Evolutionary conservation across 768 basidiomycete species (phyloP).

Genomic region (Psilocybe cyanescens): DNA sequence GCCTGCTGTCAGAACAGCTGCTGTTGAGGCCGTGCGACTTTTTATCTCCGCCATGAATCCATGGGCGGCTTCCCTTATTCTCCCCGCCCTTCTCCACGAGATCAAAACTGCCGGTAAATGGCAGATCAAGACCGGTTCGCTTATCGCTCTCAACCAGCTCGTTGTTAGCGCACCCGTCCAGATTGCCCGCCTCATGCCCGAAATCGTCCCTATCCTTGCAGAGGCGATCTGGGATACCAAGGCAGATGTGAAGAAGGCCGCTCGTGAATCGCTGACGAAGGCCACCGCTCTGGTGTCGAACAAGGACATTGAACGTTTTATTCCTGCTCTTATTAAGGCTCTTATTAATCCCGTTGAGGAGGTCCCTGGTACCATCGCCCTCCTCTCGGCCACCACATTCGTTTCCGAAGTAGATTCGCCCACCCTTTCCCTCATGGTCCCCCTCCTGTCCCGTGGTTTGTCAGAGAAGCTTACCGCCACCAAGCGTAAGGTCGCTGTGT

Average conservation of each 20-base stretch:
- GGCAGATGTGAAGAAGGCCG: constrained; percentile 98
- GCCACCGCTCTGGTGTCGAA: constrained; percentile 94
- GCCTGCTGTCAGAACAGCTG: constrained; percentile 83
- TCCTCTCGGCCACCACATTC: constrained; percentile 98
- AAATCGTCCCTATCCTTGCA: constrained; percentile 91
- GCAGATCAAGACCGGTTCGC: constrained; percentile 92
- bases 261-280: constrained; percentile 92
- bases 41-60: constrained; percentile 83
- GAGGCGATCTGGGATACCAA: constrained; percentile 99
- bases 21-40: constrained; percentile 80
- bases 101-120: constrained; percentile 97
- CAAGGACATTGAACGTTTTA: constrained; percentile 97
- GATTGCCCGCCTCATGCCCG: constrained; percentile 88
- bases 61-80: constrained; percentile 83
- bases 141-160: constrained; percentile 84
- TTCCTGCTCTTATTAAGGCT: constrained; percentile 97
- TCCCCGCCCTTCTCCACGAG: constrained; percentile 88
- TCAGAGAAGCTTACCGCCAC: constrained; percentile 93
- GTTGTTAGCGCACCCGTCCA: constrained; percentile 82
- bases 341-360: constrained; percentile 99
- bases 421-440: constrained; percentile 97
- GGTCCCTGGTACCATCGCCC: constrained; percentile 91
- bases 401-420: constrained; percentile 99
- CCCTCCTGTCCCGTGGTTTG: constrained; percentile 92
- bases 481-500: constrained; percentile 98